These are phyloP conservation scores for Trypanosoma avium DNA, from an alignment of 208 protist species.

Conservation along the genomic window DNA sequence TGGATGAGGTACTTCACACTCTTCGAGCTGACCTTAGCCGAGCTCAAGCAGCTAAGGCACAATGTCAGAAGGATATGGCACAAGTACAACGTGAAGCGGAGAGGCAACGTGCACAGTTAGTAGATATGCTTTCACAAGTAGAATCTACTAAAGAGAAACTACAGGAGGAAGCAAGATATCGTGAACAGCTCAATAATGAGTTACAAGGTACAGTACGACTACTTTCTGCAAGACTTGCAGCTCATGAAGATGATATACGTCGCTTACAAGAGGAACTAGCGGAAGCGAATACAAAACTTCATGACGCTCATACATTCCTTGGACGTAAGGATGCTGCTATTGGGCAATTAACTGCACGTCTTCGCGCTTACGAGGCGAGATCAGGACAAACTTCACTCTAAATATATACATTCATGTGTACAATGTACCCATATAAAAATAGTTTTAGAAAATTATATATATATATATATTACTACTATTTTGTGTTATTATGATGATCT, in stretches of 20 bases:
- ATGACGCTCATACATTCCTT: constrained; percentile 80
- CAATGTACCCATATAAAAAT: too few species aligned
- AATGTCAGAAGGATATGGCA: constrained; percentile 54
- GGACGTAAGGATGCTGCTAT: constrained; percentile 81
- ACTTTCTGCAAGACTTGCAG: constrained; percentile 62
- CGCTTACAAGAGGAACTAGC: constrained; percentile 75
- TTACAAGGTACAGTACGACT: constrained; percentile 83
- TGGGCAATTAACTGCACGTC: constrained; percentile 76
- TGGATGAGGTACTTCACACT: constrained; percentile 79
- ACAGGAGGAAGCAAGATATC: constrained; percentile 66
- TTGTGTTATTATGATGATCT: too few species aligned
- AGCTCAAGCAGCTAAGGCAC: constrained; percentile 33
- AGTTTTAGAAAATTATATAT: too few species aligned
- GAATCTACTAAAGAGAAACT: constrained; percentile 56
- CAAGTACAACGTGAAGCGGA: constrained; percentile 51
- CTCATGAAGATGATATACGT: constrained; percentile 74
- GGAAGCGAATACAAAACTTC: constrained; percentile 62
- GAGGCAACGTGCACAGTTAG: constrained; percentile 42
- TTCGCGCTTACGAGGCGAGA: constrained; percentile 79
- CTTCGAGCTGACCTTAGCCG: constrained; percentile 72
- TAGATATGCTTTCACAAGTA: constrained; percentile 57
- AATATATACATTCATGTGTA: too few species aligned
- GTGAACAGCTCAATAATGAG: constrained; percentile 77
- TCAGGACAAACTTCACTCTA: constrained; percentile 26
- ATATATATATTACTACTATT: too few species aligned